phyloP scores from a whole-genome alignment of 2,329 filamentous ascomycete species.

The Fusarium sp. region DNA sequence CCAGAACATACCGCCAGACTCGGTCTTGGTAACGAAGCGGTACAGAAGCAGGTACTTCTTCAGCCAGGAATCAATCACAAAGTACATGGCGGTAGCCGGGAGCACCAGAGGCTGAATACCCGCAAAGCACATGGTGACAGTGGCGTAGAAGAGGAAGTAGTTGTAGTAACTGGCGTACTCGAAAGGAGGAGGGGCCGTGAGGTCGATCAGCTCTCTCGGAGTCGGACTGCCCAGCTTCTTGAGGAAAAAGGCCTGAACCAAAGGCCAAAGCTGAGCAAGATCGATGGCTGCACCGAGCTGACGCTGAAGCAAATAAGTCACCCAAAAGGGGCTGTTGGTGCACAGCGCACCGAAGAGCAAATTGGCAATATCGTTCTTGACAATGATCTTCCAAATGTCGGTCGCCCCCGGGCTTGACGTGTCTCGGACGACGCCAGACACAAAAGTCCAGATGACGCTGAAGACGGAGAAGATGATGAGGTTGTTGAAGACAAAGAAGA shows the following conservation, averaged over 20 bases:
- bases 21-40: conserved; percentile 95
- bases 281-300: conserved; percentile 95
- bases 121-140: conserved; percentile 86
- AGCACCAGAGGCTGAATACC: conserved; percentile 89
- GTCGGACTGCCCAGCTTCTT: conserved; percentile 89
- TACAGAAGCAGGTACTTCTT: conserved; percentile 97
- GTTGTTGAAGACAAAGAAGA: conserved; percentile 99
- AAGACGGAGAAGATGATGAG: conserved; percentile 94
- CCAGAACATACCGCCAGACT: conserved; percentile 95
- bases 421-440: conserved; percentile 72
- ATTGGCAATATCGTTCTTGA: conserved; percentile 70
- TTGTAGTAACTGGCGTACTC: conserved; percentile 99
- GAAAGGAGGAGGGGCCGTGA: conserved; percentile 91
- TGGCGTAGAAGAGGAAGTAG: conserved; percentile 95
- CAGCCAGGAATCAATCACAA: conserved; percentile 84
- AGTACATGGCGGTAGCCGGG: conserved; percentile 89
- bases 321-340: conserved; percentile 89
- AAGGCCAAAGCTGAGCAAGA: conserved; percentile 86
- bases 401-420: conserved; percentile 61
- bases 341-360: conserved; percentile 81
- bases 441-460: conserved; percentile 81
- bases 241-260: conserved; percentile 86
- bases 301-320: conserved; percentile 91
- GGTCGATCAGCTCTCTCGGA: conserved; percentile 89
- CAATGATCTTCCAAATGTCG: conserved; percentile 76